phyloP scores from a whole-genome alignment of 2,329 filamentous ascomycete genomes.

The Penicillium brasilianum region DNA sequence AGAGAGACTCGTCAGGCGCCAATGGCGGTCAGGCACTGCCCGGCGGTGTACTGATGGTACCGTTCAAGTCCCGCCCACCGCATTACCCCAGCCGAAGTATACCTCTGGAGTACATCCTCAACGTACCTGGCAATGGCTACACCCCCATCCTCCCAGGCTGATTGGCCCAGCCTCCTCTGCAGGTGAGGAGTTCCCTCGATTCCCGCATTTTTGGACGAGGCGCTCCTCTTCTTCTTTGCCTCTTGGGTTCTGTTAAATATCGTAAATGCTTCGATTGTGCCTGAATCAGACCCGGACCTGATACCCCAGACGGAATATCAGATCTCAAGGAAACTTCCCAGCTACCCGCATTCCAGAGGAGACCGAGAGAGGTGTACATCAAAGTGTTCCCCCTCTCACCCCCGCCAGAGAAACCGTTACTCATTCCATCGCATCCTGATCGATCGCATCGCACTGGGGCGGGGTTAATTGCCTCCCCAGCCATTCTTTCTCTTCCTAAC shows the following conservation, averaged over 20 bases:
- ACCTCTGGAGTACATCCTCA: not conserved
- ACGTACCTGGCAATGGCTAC: not conserved
- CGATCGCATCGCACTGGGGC: slow-evolving; percentile 30
- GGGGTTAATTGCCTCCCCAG: slow-evolving; percentile 29
- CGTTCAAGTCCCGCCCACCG: not conserved
- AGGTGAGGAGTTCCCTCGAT: slow-evolving; percentile 30
- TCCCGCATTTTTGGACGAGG: slow-evolving; percentile 28
- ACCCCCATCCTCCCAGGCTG: slow-evolving; percentile 10
- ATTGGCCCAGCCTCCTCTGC: slow-evolving; percentile 42
- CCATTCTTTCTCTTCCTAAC: slow-evolving; percentile 16
- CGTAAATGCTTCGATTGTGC: slow-evolving; percentile 12
- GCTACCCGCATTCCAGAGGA: slow-evolving; percentile 3
- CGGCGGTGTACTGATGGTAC: not conserved
- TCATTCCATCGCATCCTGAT: slow-evolving; percentile 7
- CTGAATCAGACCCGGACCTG: slow-evolving; percentile 2
- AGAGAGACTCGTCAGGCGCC: slow-evolving; percentile 25
- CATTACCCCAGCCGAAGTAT: not conserved
- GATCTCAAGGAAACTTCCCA: not conserved
- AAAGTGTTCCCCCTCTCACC: not conserved
- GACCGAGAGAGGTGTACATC: no score
- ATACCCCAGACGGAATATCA: not conserved
- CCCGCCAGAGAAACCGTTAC: not conserved
- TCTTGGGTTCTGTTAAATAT: slow-evolving; percentile 8
- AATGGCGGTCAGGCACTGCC: slow-evolving; percentile 32
- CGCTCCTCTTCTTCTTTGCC: slow-evolving; percentile 16